A percentile compares a stretch with the other conserved stretches of the same genome.
Evolutionary conservation across 345 rosid genomes (phyloP).

Genomic region (Ceriops zippeliana): DNA sequence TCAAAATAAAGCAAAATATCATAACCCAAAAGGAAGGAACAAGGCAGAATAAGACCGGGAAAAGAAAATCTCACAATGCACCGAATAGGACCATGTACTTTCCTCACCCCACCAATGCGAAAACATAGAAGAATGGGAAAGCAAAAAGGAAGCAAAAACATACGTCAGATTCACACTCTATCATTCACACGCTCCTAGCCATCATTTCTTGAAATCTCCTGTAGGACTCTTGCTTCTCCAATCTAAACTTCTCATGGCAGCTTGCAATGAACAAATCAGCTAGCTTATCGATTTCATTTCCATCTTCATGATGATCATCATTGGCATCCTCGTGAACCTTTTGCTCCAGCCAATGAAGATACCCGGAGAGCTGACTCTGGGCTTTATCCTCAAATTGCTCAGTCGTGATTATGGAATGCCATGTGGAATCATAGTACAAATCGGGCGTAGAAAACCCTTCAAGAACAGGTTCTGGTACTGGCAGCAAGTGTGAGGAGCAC

Average conservation of each 20-base stretch:
- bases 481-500: slow-evolving; percentile 71
- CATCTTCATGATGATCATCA: slow-evolving; percentile 12
- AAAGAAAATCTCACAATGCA: slow-evolving; percentile 2
- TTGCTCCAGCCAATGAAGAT: slow-evolving; percentile 68
- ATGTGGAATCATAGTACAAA: slow-evolving; percentile 49
- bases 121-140: slow-evolving; percentile 31
- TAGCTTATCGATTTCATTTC: slow-evolving; percentile 66
- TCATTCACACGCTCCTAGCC: slow-evolving; percentile 54
- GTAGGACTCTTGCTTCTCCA: slow-evolving; percentile 95
- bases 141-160: neutral
- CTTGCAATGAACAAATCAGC: slow-evolving; percentile 82
- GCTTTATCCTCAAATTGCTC: slow-evolving; percentile 25
- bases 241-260: slow-evolving; percentile 76
- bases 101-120: slow-evolving; percentile 21
- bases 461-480: slow-evolving; percentile 50
- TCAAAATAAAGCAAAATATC: neutral
- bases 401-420: slow-evolving; percentile 40
- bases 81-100: slow-evolving; percentile 9
- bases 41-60: neutral
- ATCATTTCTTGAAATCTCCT: slow-evolving; percentile 88
- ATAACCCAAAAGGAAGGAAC: neutral
- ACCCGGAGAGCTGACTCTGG: slow-evolving; percentile 50
- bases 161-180: neutral
- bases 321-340: slow-evolving; percentile 15
- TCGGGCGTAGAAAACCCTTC: slow-evolving; percentile 36